Base-by-base conservation (phyloP, 2,329 filamentous ascomycete species). In the Corinectria fuckeliana region DNA sequence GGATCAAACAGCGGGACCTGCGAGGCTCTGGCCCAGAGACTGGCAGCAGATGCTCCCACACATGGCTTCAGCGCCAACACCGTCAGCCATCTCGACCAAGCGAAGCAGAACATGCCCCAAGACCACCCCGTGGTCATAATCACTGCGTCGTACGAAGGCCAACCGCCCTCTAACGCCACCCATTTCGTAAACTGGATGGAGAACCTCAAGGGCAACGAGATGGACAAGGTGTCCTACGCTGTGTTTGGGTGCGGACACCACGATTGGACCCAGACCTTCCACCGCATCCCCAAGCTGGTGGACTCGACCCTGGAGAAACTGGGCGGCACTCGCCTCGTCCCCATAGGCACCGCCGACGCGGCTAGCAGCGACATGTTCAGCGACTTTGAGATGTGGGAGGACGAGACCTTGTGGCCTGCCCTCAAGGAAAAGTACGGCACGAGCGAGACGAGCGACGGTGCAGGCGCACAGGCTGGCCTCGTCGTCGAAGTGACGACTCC, bases 1-100 rank as follows among this genome's bases (percentile, higher is more conserved):
- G 91, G 91, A 2, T 90, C 88, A 16, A 91, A 92, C 70, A 87
- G 86, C 2, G 90, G 90, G 0, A 93, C 90, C 1, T 93, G 90
- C 71, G 88, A 92, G 72, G 81, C 86, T 1, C 80, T 92, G 44
- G 87, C 90, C 1, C 83, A 88, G 62, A 80, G 84, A 25, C 72
- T 92, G 10, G 87, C 87, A 0, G 78, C 81, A 8, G 83, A 87
- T 67, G 88, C 88, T 0, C 67, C 78, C 2, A 72, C 73, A 3
- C 85, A 86, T 65, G 90, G 90, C 0, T 92, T 87, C 72, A 74
- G 72, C 4, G 84, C 85, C 5, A 71, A 75, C 2, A 78, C 77
- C 3, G 75, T 89, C 2, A 80, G 83, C 20, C 80, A 82, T 1
- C 74, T 93, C 36, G 88, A 93, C 68, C 78, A 81, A 0, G 88